These are phyloP conservation scores for Aspergillus ibericus DNA, from an alignment of 2,329 filamentous ascomycete genomes.

Conservation along the genomic window DNA sequence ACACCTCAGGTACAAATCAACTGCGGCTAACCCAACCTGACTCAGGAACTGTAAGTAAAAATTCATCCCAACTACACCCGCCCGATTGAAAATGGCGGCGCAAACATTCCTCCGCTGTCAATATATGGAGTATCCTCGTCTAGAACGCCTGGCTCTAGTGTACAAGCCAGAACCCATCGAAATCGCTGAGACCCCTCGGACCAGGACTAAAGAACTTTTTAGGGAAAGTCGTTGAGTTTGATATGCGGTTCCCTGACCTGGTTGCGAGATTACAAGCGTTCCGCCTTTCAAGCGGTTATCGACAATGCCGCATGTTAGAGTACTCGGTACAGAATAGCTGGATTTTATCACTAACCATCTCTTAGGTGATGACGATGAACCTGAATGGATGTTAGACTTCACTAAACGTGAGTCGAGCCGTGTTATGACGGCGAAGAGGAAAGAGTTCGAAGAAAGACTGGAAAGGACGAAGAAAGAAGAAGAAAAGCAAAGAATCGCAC, in stretches of 20 bases:
- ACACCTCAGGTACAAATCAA: neutral
- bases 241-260: constrained; percentile 88
- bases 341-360: constrained; percentile 1
- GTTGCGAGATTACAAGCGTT: constrained; percentile 78
- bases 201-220: constrained; percentile 3
- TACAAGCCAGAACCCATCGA: neutral
- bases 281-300: constrained; percentile 56
- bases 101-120: no score
- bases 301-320: constrained; percentile 45
- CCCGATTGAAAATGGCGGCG: neutral
- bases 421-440: constrained; percentile 65
- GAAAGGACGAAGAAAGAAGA: constrained; percentile 62
- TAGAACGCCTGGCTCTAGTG: neutral
- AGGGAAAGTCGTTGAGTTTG: constrained; percentile 88
- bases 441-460: constrained; percentile 72
- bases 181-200: neutral
- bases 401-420: constrained; percentile 67
- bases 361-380: constrained; percentile 67
- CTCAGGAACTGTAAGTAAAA: constrained; percentile 44
- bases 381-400: constrained; percentile 81
- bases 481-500: constrained; percentile 59
- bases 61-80: neutral
- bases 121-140: neutral
- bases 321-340: constrained; percentile 9
- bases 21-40: constrained; percentile 17